Conservation (phyloP, 164 flowering plant species). For the Dillenia turbinata region DNA sequence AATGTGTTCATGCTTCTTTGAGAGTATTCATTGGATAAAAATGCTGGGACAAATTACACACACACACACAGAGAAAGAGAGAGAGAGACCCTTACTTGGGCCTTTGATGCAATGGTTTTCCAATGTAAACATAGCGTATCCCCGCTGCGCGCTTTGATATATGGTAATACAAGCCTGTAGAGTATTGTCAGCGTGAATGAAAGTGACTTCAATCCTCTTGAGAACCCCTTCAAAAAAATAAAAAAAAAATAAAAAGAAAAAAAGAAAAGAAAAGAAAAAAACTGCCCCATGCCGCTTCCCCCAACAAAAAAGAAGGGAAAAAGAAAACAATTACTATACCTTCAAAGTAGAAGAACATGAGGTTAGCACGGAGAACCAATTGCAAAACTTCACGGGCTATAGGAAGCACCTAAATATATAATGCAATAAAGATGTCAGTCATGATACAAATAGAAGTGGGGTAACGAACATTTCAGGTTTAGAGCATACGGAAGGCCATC, state of each 20-base stretch:
- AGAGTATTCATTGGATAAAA: background rate
- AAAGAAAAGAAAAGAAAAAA: too few species aligned
- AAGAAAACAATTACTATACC: constrained; percentile 28
- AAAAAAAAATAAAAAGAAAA: too few species aligned
- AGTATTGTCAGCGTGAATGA: background rate
- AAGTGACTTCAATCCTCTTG: background rate
- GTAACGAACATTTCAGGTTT: constrained; percentile 3
- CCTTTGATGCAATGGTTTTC: constrained; percentile 86
- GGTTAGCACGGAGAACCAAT: constrained; percentile 75
- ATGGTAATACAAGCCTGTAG: constrained; percentile 85
- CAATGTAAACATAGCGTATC: constrained; percentile 84
- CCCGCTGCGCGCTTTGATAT: constrained; percentile 93
- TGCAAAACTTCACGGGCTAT: constrained; percentile 71
- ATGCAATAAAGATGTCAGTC: background rate
- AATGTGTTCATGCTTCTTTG: too few species aligned
- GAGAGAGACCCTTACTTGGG: constrained; percentile 49
- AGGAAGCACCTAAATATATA: constrained; percentile 64
- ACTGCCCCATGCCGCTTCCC: too few species aligned
- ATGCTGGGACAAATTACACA: background rate
- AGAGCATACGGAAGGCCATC: constrained; percentile 78
- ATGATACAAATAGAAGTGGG: background rate
- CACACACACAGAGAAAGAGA: background rate
- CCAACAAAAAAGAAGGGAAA: too few species aligned
- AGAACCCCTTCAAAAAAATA: too few species aligned
- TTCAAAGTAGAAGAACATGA: constrained; percentile 98